Base-by-base conservation (phyloP, 768 basidiomycete species). In the Russula emetica region DNA sequence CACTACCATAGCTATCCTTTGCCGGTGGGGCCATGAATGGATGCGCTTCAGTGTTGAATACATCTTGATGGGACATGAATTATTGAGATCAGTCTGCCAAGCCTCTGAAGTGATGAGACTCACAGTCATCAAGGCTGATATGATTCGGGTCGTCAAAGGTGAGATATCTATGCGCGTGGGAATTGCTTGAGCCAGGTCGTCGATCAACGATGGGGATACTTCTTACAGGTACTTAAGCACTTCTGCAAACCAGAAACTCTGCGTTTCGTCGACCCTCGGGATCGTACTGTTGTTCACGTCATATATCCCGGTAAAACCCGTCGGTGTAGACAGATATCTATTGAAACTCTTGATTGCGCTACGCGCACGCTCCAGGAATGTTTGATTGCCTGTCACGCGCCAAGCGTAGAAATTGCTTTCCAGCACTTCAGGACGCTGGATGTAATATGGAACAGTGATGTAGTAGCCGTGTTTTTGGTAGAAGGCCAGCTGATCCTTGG, bases 321-420 rank as follows among this genome's bases (percentile, higher is more conserved):
- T 79, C 1, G 77, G 71, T 47, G 70, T 73, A 34, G 58, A 64
- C 63, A 89, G 73, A 71, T 78, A 85, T 55, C 77, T 78, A 67
- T 84, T 78, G 76, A 91, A 86, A 69, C 81, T 83, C 47, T 74
- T 60, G 20, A 87, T 74, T 11, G 86, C 88, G 40, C 75, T 76
- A 3, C 77, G 80, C 3, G 89, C 88, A 28, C 85, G 82, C 55
- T 87, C 76, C 36, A 85, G 78, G 71, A 89, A 91, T 68, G 86
- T 87, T 6, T 74, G 72, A 67, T 90, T 76, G 0, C 89, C 90
- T 3, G 88, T 89, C 16, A 79, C 82, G 26, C 90, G 83, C 79
- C 79, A 91, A 0, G 88, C 89, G 62, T 90, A 87, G 76, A 90
- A 90, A 76, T 90, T 90, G 58, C 84, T 86, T 72, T 91, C 88